Percentiles rank a stretch among this genome's conserved stretches.
Evolutionary conservation across 768 basidiomycete species (phyloP).

Genomic region (Psilocybe cubensis): DNA sequence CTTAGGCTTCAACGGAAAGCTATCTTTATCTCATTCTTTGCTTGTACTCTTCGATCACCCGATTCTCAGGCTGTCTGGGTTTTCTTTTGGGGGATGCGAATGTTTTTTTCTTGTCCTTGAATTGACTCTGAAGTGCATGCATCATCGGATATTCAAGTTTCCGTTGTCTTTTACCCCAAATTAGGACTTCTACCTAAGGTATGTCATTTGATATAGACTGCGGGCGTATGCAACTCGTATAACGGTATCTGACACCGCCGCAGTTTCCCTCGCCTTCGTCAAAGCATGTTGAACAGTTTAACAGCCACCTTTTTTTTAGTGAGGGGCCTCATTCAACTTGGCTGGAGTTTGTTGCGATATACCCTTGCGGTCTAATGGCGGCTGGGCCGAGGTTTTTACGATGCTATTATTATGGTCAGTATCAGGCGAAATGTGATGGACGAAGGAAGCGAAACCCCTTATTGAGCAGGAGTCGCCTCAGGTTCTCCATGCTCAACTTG

Average conservation of each 20-base stretch:
- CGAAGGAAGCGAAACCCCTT: too few species aligned
- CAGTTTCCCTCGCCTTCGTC: background rate
- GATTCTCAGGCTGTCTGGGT: background rate
- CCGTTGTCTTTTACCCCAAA: background rate
- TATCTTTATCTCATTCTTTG: background rate
- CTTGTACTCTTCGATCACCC: background rate
- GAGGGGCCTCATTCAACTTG: too few species aligned
- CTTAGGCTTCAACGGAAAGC: background rate
- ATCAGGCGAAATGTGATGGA: too few species aligned
- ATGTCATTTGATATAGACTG: background rate
- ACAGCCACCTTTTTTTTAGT: too few species aligned
- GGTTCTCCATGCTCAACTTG: too few species aligned
- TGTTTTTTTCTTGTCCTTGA: background rate
- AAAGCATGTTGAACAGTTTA: background rate
- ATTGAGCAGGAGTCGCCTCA: too few species aligned
- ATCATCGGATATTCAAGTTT: background rate
- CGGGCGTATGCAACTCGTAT: background rate
- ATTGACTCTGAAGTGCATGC: background rate
- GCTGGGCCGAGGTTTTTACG: too few species aligned
- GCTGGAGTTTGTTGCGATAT: too few species aligned
- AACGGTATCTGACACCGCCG: background rate
- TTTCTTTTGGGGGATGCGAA: background rate
- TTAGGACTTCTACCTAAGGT: background rate
- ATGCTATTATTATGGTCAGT: too few species aligned
- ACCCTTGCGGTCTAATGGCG: too few species aligned